These are phyloP conservation scores for Phytophthora hibernalis DNA, from an alignment of 352 stramenopile species.

Conservation along the genomic window DNA sequence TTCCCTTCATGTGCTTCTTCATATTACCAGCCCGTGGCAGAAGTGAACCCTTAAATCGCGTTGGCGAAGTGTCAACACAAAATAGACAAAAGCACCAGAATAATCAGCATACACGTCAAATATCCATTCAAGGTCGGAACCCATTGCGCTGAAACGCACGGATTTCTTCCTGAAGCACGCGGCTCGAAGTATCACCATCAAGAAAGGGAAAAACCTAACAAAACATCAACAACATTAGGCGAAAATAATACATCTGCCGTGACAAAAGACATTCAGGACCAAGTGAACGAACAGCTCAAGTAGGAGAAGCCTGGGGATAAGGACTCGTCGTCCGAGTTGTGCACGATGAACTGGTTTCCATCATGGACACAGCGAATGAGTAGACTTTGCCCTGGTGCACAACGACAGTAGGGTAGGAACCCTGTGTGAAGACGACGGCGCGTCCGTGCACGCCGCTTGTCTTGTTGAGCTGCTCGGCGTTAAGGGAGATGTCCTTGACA, in stretches of 20 bases:
- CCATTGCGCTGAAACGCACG: constrained; percentile 13
- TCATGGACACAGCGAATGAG: constrained; percentile 91
- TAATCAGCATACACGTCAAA: not conserved
- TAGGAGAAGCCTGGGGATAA: no score
- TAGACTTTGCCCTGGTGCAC: constrained; percentile 93
- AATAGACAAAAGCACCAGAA: constrained; percentile 1
- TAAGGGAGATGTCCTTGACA: constrained; percentile 93
- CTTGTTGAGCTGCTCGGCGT: constrained; percentile 94
- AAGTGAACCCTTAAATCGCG: constrained; percentile 80
- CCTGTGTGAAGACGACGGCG: constrained; percentile 99
- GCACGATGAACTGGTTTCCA: constrained; percentile 93
- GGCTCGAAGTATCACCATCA: constrained; percentile 45
- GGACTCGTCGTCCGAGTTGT: no score
- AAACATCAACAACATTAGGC: constrained; percentile 9
- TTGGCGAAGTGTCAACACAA: constrained; percentile 57
- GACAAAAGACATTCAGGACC: not conserved
- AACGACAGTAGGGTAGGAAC: constrained; percentile 95
- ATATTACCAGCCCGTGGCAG: constrained; percentile 80
- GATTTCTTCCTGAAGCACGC: constrained; percentile 70
- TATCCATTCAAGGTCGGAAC: not conserved
- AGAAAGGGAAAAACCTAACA: constrained; percentile 74
- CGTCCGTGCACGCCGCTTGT: constrained; percentile 89
- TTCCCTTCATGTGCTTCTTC: constrained; percentile 92
- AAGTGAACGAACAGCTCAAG: no score
- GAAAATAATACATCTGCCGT: not conserved